These are phyloP conservation scores for Cercis canadensis DNA, from an alignment of 306 rosid genomes.

Conservation along the genomic window DNA sequence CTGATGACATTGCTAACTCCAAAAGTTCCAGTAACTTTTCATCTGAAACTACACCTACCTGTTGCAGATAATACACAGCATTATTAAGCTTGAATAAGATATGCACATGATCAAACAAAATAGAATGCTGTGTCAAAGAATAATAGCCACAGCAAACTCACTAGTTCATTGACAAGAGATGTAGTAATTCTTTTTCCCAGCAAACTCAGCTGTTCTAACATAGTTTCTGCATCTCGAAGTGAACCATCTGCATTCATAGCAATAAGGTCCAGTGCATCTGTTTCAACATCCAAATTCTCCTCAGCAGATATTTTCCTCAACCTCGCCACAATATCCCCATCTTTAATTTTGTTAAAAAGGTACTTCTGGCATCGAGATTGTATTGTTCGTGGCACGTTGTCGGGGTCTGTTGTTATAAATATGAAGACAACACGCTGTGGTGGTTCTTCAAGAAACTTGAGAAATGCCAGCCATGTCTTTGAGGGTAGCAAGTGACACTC, in stretches of 20 bases:
- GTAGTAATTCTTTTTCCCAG: constrained; percentile 87
- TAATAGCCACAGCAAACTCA: constrained; percentile 57
- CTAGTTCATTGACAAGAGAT: constrained; percentile 97
- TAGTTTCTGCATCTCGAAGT: constrained; percentile 98
- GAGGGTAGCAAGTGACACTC: constrained; percentile 95
- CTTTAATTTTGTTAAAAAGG: constrained; percentile 93
- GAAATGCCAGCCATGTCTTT: constrained; percentile 91
- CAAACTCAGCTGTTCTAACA: constrained; percentile 95
- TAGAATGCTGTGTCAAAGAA: constrained; percentile 37
- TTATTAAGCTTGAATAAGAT: constrained; percentile 33
- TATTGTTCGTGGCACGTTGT: constrained; percentile 84
- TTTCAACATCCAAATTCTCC: constrained; percentile 82
- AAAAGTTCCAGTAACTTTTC: constrained; percentile 92
- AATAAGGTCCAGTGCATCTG: constrained; percentile 92
- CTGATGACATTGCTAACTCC: constrained; percentile 95
- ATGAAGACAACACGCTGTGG: constrained; percentile 81
- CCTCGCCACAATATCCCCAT: constrained; percentile 75
- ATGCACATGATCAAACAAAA: constrained; percentile 17
- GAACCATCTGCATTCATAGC: constrained; percentile 97
- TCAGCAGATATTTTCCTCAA: constrained; percentile 73
- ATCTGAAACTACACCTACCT: constrained; percentile 98
- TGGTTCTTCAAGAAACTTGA: constrained; percentile 92
- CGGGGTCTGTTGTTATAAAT: constrained; percentile 87
- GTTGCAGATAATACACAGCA: constrained; percentile 44
- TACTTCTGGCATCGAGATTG: constrained; percentile 95